Base-by-base conservation (phyloP, 805 yeast species). In the Pichia phayaonensis region DNA sequence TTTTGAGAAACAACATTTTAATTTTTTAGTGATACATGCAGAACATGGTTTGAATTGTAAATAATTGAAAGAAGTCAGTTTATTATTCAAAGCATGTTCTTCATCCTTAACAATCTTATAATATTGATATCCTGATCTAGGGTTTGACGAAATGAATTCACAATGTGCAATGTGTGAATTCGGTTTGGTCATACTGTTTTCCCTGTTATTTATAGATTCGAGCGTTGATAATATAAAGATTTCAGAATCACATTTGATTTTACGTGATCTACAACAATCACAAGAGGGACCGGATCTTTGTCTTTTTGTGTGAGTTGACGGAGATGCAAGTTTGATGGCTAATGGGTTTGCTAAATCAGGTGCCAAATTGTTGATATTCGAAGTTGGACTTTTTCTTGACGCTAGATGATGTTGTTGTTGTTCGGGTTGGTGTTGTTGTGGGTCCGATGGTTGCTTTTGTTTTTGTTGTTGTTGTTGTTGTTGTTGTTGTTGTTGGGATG, bases 241-340 rank as follows among this genome's bases (percentile, higher is more conserved):
- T 56, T 74, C 81, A 2, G 90, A 87, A 63, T 84, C 81, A 67
- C 92, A 84, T 65, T 81, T 84, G 51, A 83, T 84, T 61, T 84
- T 84, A 51, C 88, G 73, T 16, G 77, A 60, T 48, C 90, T 71
- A 63, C 92, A 84, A 45, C 77, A 69, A 62, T 84, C 90, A 64
- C 92, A 84, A 40, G 86, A 79, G 3, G 90, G 90, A 0, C 92
- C 90, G 20, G 78, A 70, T 52, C 92, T 68, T 66, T 84, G 90
- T 57, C 89, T 68, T 38, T 64, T 63, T 12, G 66, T 55, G 12
- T 59, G 53, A 4, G 59, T 45, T 7, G 69, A 63, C 3, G 70
- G 69, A 8, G 68, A 65, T 0, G 67, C 68, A 24, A 65, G 46
- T 53, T 65, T 65, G 45, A 65, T 62, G 20, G 68, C 49, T 7